These are phyloP conservation scores for Trichoderma polysporum DNA, from an alignment of 2,329 filamentous ascomycete genomes.

Conservation along the genomic window DNA sequence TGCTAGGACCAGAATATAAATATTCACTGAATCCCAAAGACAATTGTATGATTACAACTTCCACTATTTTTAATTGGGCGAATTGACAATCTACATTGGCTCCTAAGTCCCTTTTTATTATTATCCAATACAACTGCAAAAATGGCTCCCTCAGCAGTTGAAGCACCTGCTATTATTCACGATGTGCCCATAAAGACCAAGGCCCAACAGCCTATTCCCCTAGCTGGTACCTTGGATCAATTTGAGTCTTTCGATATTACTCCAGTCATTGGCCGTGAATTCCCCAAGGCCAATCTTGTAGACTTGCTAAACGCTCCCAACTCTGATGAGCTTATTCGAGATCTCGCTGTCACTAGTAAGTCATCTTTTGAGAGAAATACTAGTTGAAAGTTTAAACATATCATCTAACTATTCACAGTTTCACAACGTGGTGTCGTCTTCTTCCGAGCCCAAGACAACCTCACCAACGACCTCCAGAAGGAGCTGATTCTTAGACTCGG, in stretches of 20 bases:
- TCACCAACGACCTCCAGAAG: constrained; percentile 65
- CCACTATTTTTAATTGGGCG: neutral
- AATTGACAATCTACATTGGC: neutral
- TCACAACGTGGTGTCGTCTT: constrained; percentile 69
- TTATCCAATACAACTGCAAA: neutral
- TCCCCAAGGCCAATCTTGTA: constrained; percentile 55
- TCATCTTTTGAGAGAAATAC: neutral
- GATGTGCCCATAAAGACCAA: constrained; percentile 19
- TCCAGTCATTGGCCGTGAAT: constrained; percentile 63
- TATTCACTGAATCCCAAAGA: neutral
- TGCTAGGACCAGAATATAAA: neutral
- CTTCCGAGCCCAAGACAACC: constrained; percentile 62
- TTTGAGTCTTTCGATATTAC: constrained; percentile 60
- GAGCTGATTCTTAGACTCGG: constrained; percentile 61
- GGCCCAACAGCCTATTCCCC: constrained; percentile 35
- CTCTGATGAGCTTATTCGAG: constrained; percentile 61
- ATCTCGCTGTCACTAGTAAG: constrained; percentile 66
- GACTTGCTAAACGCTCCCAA: constrained; percentile 62
- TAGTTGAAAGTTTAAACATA: neutral
- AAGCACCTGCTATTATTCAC: constrained; percentile 11
- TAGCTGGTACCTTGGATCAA: constrained; percentile 50
- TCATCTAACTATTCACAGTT: constrained; percentile 42
- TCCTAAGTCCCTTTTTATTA: neutral
- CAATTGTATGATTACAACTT: neutral
- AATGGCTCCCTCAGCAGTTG: constrained; percentile 23